Conservation (phyloP, 1,139 yeast species). For the Casaregolazyma suthepensis region DNA sequence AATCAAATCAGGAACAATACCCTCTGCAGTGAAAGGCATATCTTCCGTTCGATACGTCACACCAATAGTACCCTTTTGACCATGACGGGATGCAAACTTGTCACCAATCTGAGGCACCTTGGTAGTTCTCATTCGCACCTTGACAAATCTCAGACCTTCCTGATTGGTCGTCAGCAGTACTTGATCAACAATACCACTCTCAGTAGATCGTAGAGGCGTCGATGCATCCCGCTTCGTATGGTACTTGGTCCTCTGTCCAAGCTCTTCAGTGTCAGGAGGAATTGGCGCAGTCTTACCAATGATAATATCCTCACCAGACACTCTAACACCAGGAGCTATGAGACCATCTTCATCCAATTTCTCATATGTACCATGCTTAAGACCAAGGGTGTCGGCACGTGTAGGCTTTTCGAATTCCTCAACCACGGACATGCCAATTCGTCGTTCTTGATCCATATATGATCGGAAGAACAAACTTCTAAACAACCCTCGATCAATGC, state of each 20-base stretch:
- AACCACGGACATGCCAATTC: conserved; percentile 96
- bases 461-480: conserved; percentile 94
- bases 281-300: conserved; percentile 98
- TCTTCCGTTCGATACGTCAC: conserved; percentile 97
- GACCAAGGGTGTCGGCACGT: conserved; percentile 85
- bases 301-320: conserved; percentile 96
- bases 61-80: conserved; percentile 99
- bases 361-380: conserved; percentile 97
- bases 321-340: conserved; percentile 97
- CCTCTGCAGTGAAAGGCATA: conserved; percentile 97
- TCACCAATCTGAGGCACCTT: conserved; percentile 99
- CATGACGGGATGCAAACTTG: conserved; percentile 98
- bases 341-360: conserved; percentile 97
- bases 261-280: conserved; percentile 95
- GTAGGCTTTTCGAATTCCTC: conserved; percentile 96
- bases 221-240: conserved; percentile 99
- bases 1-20: conserved; percentile 93
- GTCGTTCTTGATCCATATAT: conserved; percentile 97
- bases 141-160: conserved; percentile 94
- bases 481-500: conserved; percentile 94
- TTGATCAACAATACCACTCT: conserved; percentile 97
- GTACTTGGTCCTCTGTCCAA: conserved; percentile 96
- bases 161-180: conserved; percentile 94
- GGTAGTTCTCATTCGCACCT: conserved; percentile 98
- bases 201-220: conserved; percentile 93